phyloP scores from a whole-genome alignment of 306 rosid species.

The Cajanus cajan region DNA sequence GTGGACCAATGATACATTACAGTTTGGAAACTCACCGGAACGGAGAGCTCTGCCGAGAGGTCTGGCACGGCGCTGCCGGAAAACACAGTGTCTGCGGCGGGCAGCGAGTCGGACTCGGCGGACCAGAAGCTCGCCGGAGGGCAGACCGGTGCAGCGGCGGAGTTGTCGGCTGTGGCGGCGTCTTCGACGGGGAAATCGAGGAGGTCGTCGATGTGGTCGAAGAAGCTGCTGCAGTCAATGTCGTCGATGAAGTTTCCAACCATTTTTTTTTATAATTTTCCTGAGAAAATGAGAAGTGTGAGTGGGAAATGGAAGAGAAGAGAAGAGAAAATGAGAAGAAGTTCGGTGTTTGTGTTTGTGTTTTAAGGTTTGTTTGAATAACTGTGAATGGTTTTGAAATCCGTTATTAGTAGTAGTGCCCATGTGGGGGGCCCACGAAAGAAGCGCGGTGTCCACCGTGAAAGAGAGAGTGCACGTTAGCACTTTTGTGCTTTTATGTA shows the following conservation, averaged over 20 bases:
- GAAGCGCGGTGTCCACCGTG: neutral
- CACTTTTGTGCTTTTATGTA: neutral
- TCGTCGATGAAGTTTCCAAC: slow-evolving; percentile 66
- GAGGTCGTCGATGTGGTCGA: slow-evolving; percentile 83
- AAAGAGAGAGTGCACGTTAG: slow-evolving; percentile 30
- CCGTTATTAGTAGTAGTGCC: slow-evolving; percentile 3
- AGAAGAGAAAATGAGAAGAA: neutral
- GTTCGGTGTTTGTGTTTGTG: neutral
- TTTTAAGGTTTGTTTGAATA: neutral
- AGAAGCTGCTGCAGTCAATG: slow-evolving; percentile 74
- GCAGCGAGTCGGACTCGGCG: slow-evolving; percentile 37
- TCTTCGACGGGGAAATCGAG: slow-evolving; percentile 62
- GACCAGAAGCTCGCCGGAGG: slow-evolving; percentile 49
- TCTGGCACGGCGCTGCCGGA: slow-evolving; percentile 44
- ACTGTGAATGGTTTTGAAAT: neutral
- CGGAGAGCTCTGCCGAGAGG: slow-evolving; percentile 75
- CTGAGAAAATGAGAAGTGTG: slow-evolving; percentile 23
- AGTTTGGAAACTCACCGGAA: slow-evolving; percentile 56
- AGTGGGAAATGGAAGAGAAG: neutral
- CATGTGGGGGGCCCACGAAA: slow-evolving; percentile 15
- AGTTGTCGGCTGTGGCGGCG: slow-evolving; percentile 28
- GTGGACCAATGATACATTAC: neutral
- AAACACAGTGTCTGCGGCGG: slow-evolving; percentile 43
- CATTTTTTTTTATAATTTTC: slow-evolving; percentile 14
- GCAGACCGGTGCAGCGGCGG: neutral